phyloP scores from a whole-genome alignment of 2,329 filamentous ascomycete species.

The Lachnellula willkommii region DNA sequence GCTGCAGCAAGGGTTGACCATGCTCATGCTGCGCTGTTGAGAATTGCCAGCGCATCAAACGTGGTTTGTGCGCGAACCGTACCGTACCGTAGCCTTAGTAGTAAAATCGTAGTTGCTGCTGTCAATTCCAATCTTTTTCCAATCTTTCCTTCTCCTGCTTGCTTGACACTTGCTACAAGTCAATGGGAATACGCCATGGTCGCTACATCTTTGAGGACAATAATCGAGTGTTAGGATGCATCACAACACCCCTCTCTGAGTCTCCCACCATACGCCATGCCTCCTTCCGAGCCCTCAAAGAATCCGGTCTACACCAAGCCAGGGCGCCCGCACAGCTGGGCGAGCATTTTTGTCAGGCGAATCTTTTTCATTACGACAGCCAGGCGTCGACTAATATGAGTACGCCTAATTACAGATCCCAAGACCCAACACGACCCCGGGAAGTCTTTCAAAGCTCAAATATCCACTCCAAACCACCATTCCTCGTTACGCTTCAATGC shows the following conservation, averaged over 20 bases:
- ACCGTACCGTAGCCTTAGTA: conserved; percentile 17
- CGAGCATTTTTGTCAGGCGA: background rate
- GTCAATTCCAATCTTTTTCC: conserved; percentile 4
- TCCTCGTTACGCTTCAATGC: conserved; percentile 14
- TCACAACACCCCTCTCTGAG: too few relatives aligned
- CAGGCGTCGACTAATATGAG: conserved; percentile 8
- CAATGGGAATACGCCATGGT: too few relatives aligned
- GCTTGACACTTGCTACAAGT: background rate
- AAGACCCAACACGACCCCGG: conserved; percentile 22
- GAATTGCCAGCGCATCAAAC: conserved; percentile 27
- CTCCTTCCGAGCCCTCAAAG: background rate
- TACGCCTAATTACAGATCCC: conserved; percentile 26
- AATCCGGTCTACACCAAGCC: background rate
- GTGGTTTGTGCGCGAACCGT: conserved; percentile 26
- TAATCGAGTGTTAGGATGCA: too few relatives aligned
- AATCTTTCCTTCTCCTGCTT: background rate
- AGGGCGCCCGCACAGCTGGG: background rate
- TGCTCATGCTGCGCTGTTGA: conserved; percentile 3
- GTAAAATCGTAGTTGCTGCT: conserved; percentile 5
- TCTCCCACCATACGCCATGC: background rate
- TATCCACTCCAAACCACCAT: conserved; percentile 8
- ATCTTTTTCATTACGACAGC: conserved; percentile 5
- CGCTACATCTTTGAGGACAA: too few relatives aligned
- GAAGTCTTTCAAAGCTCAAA: conserved; percentile 21
- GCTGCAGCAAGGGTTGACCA: conserved; percentile 15